Conservation (phyloP, 2,329 filamentous ascomycete species). For the Aspergillus fumigatiaffinis region DNA sequence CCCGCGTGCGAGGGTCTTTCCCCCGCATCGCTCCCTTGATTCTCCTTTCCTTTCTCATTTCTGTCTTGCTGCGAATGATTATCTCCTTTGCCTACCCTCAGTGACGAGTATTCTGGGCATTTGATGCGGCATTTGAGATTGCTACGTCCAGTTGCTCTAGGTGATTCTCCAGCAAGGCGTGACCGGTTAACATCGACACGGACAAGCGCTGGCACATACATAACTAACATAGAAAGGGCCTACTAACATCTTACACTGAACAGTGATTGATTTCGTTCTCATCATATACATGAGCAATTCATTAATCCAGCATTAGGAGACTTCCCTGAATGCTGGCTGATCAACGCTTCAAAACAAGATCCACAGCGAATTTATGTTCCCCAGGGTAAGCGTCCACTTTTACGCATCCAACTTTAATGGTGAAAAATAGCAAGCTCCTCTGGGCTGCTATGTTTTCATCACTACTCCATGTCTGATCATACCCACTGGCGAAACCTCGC, state of each 20-base stretch:
- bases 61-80: background rate
- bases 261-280: slow-evolving; percentile 18
- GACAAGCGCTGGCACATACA: background rate
- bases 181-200: background rate
- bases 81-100: background rate
- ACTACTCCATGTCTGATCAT: background rate
- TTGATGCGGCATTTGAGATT: background rate
- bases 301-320: slow-evolving; percentile 25
- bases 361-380: slow-evolving; percentile 10
- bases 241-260: slow-evolving; percentile 5
- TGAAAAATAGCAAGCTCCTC: background rate
- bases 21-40: slow-evolving; percentile 8
- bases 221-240: background rate
- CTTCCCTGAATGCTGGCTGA: slow-evolving; percentile 13
- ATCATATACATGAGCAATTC: slow-evolving; percentile 28
- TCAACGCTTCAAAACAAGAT: slow-evolving; percentile 16
- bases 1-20: background rate
- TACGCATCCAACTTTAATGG: background rate
- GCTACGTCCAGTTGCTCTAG: background rate
- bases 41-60: slow-evolving; percentile 8
- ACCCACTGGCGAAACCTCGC: background rate
- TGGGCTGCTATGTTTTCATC: background rate
- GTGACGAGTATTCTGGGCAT: background rate
- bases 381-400: slow-evolving; percentile 5
- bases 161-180: background rate